These are phyloP conservation scores for Aspergillus sp. DNA, from an alignment of 2,329 filamentous ascomycete genomes.

Conservation along the genomic window DNA sequence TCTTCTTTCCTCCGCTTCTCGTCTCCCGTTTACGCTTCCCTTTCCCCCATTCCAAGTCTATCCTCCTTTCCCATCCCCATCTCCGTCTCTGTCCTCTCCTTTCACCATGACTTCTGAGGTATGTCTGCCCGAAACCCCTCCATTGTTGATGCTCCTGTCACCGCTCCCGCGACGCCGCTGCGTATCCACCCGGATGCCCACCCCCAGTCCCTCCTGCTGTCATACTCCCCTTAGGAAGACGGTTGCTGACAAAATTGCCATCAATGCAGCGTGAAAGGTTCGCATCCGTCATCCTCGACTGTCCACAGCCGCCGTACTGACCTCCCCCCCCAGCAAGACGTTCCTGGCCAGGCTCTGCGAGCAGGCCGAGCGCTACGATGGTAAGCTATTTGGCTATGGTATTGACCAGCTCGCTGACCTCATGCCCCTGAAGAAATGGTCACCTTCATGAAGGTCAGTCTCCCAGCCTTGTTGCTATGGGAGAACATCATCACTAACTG, in stretches of 20 bases:
- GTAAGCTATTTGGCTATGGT: constrained; percentile 31
- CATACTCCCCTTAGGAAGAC: constrained; percentile 1
- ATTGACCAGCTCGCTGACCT: constrained; percentile 17
- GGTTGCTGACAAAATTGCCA: constrained; percentile 23
- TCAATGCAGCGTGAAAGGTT: constrained; percentile 59
- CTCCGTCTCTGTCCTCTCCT: constrained; percentile 39
- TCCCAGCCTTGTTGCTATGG: constrained; percentile 7
- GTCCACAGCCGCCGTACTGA: too few relatives aligned
- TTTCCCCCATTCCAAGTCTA: constrained; percentile 5
- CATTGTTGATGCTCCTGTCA: constrained; percentile 18
- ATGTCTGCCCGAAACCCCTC: constrained; percentile 22
- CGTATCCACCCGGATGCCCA: constrained; percentile 15
- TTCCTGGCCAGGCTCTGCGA: constrained; percentile 99
- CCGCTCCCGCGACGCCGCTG: constrained; percentile 13
- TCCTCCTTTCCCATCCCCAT: constrained; percentile 9
- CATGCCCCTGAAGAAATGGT: constrained; percentile 65
- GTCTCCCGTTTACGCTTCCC: constrained; percentile 10
- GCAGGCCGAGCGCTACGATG: constrained; percentile 99
- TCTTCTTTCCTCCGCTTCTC: constrained; percentile 5
- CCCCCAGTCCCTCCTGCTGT: neutral
- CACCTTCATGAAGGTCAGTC: constrained; percentile 85
- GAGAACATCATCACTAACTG: constrained; percentile 14
- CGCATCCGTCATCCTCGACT: too few relatives aligned
- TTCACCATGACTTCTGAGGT: constrained; percentile 55
- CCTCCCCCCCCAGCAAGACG: constrained; percentile 73